A percentile compares a stretch with the other conserved stretches of the same genome.
Conservation (phyloP, 192 early-diverging fungal genomes). For the Thamnidium elegans region DNA sequence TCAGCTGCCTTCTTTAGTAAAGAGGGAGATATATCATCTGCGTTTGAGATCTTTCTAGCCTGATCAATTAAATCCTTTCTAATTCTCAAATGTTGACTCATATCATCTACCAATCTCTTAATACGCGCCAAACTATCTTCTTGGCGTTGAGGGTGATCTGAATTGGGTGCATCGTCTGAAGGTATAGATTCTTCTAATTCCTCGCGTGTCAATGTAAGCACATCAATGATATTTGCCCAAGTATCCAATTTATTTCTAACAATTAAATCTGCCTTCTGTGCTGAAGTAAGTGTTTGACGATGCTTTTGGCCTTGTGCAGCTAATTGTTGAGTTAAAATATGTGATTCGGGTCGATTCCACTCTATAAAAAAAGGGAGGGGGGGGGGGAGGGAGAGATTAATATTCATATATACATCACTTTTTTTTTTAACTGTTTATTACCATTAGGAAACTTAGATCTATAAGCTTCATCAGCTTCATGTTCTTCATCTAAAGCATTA, state of each 20-base stretch:
- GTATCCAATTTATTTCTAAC: slow-evolving; percentile 58
- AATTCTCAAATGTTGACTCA: slow-evolving; percentile 11
- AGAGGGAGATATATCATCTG: slow-evolving; percentile 78
- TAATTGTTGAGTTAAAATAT: slow-evolving; percentile 49
- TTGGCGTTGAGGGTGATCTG: background rate
- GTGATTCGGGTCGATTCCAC: slow-evolving; percentile 59
- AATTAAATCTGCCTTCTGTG: slow-evolving; percentile 56
- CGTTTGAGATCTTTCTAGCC: slow-evolving; percentile 61
- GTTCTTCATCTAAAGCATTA: slow-evolving; percentile 65
- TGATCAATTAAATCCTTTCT: slow-evolving; percentile 60
- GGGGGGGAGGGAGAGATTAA: background rate
- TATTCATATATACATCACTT: background rate
- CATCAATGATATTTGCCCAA: slow-evolving; percentile 57
- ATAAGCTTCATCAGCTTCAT: slow-evolving; percentile 65
- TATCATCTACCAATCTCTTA: slow-evolving; percentile 19
- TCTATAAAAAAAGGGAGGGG: slow-evolving; percentile 26
- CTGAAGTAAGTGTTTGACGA: slow-evolving; percentile 52
- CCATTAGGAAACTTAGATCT: slow-evolving; percentile 49
- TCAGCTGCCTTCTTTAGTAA: slow-evolving; percentile 64
- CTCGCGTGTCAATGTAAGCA: slow-evolving; percentile 36
- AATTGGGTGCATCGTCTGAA: background rate
- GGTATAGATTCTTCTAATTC: slow-evolving; percentile 39
- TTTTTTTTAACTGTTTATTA: background rate
- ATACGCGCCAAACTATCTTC: slow-evolving; percentile 10
- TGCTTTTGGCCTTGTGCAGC: slow-evolving; percentile 56